These are phyloP conservation scores for Neophaeococcomyces mojaviensis DNA, from an alignment of 2,329 filamentous ascomycete species.

Conservation along the genomic window DNA sequence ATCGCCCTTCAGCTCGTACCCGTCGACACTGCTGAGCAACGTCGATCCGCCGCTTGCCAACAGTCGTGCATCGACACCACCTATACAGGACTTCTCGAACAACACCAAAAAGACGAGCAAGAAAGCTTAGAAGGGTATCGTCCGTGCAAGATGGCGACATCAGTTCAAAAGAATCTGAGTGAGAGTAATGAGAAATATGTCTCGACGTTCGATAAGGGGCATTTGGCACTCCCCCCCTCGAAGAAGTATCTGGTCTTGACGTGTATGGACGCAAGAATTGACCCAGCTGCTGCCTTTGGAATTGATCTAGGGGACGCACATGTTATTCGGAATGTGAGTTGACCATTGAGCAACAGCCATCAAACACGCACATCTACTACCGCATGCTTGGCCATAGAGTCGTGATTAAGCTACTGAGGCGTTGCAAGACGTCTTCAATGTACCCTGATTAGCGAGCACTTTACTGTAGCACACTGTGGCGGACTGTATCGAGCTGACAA, in stretches of 20 bases:
- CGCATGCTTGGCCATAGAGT: too few species aligned
- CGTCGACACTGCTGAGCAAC: slow-evolving; percentile 2
- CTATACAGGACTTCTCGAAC: background rate
- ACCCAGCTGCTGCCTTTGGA: slow-evolving; percentile 62
- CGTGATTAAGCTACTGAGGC: too few species aligned
- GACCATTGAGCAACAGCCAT: too few species aligned
- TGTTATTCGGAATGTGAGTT: slow-evolving; percentile 58
- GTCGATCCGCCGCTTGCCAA: background rate
- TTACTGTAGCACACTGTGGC: too few species aligned
- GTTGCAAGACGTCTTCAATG: too few species aligned
- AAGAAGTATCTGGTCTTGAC: slow-evolving; percentile 65
- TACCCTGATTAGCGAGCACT: too few species aligned
- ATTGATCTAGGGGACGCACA: slow-evolving; percentile 70
- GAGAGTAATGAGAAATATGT: slow-evolving; percentile 52
- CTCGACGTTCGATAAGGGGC: slow-evolving; percentile 55
- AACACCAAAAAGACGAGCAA: too few species aligned
- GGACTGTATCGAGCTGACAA: too few species aligned
- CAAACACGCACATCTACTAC: too few species aligned
- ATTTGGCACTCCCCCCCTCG: slow-evolving; percentile 60
- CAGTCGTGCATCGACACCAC: background rate
- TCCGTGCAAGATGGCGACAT: slow-evolving; percentile 24
- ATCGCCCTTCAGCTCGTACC: slow-evolving; percentile 4
- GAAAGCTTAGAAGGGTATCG: too few species aligned
- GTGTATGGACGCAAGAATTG: slow-evolving; percentile 72
- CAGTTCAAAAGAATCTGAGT: slow-evolving; percentile 49